Evolutionary conservation across 257 asterid genomes (phyloP).

Genomic region (Sherardia arvensis): DNA sequence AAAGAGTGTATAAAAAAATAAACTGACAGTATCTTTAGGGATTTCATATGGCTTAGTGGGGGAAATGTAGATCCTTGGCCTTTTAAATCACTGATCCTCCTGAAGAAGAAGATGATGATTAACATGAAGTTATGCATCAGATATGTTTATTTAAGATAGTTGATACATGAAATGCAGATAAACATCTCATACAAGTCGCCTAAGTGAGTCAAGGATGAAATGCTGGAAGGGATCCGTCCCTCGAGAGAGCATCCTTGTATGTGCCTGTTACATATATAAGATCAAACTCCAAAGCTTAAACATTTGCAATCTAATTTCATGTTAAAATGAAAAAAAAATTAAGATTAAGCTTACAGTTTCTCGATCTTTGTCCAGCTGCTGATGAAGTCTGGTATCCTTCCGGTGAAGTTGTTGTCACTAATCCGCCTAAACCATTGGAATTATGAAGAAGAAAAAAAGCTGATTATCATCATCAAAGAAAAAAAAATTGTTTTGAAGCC

Average conservation of each 20-base stretch:
- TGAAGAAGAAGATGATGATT: constrained; percentile 32
- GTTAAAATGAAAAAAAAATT: background rate
- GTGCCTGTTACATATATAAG: constrained; percentile 46
- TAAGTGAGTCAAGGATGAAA: constrained; percentile 58
- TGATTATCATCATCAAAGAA: background rate
- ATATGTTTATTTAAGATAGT: background rate
- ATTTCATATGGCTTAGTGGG: constrained; percentile 34
- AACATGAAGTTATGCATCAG: background rate
- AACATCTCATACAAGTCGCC: constrained; percentile 56
- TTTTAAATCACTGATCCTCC: constrained; percentile 86
- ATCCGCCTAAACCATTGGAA: constrained; percentile 47
- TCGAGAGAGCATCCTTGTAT: constrained; percentile 84
- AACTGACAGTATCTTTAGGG: constrained; percentile 67
- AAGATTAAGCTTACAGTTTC: constrained; percentile 77
- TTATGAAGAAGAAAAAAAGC: background rate
- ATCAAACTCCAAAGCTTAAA: constrained; percentile 8
- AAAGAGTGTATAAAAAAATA: constrained; percentile 3
- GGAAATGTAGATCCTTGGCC: constrained; percentile 61
- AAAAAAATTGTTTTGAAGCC: background rate
- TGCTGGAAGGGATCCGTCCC: constrained; percentile 79
- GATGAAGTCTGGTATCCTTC: constrained; percentile 72
- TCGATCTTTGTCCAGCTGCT: constrained; percentile 66
- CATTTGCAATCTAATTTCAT: background rate
- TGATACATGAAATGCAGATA: background rate
- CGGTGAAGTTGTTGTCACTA: constrained; percentile 83